These are phyloP conservation scores for Talaromyces islandicus DNA, from an alignment of 2,329 filamentous ascomycete genomes.

Conservation along the genomic window DNA sequence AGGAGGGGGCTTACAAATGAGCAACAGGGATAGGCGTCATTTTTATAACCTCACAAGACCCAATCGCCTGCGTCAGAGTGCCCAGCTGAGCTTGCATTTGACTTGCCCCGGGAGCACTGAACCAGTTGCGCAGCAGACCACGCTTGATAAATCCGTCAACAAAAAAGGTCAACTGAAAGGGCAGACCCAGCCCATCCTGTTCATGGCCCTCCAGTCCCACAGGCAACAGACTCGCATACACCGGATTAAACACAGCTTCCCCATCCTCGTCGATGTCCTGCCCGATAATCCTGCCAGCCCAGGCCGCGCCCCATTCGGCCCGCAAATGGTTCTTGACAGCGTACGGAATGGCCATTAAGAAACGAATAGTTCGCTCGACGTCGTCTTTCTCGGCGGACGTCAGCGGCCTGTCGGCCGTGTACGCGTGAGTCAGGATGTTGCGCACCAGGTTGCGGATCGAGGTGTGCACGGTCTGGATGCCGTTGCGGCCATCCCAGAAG, in stretches of 20 bases:
- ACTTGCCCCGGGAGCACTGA: constrained; percentile 53
- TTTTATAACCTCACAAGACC: constrained; percentile 60
- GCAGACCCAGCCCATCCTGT: constrained; percentile 53
- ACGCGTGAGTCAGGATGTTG: constrained; percentile 47
- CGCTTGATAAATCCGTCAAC: constrained; percentile 56
- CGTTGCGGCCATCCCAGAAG: constrained; percentile 57
- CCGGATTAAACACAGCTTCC: constrained; percentile 32
- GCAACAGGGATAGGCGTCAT: constrained; percentile 60
- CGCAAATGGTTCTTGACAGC: constrained; percentile 60
- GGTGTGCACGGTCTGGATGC: constrained; percentile 53
- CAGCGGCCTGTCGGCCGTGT: constrained; percentile 27
- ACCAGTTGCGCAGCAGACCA: constrained; percentile 52
- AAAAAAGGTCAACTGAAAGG: constrained; percentile 56
- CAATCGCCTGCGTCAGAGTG: constrained; percentile 52
- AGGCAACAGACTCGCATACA: constrained; percentile 49
- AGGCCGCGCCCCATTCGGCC: constrained; percentile 54
- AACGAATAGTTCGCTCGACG: constrained; percentile 53
- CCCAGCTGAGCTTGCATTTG: constrained; percentile 56
- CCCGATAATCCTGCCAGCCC: constrained; percentile 20
- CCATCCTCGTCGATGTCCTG: constrained; percentile 26
- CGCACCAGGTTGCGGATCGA: constrained; percentile 55
- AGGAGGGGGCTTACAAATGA: constrained; percentile 40
- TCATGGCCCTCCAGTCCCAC: constrained; percentile 49
- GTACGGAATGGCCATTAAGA: constrained; percentile 57
- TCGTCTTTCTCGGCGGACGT: constrained; percentile 45